A percentile compares a stretch with the other conserved stretches of the same genome.
Evolutionary conservation across 768 basidiomycete species (phyloP).

Genomic region (Mycena indigotica): DNA sequence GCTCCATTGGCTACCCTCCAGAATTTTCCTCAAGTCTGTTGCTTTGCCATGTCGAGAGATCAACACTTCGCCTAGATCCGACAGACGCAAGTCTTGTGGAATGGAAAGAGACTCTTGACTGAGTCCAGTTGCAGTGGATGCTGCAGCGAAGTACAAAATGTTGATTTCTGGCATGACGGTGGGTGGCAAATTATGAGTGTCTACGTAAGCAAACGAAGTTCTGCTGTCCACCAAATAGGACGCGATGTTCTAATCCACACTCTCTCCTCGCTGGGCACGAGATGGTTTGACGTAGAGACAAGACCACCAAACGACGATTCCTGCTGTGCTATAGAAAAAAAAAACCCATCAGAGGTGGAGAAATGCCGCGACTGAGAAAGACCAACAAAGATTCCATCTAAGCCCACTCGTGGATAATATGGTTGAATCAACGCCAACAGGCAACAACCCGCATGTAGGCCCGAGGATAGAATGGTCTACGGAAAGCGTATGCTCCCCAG

Average conservation of each 20-base stretch:
- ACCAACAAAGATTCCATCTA: slow-evolving; percentile 84
- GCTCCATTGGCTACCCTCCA: slow-evolving; percentile 72
- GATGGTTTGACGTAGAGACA: slow-evolving; percentile 92
- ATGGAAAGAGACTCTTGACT: slow-evolving; percentile 56
- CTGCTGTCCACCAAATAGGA: slow-evolving; percentile 91
- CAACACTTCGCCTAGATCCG: slow-evolving; percentile 53
- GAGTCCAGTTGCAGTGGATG: slow-evolving; percentile 69
- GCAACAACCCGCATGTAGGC: slow-evolving; percentile 92
- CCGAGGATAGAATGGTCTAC: slow-evolving; percentile 78
- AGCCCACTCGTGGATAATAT: slow-evolving; percentile 81
- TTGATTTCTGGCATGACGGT: slow-evolving; percentile 18
- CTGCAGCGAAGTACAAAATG: slow-evolving; percentile 63
- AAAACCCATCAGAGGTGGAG: neutral
- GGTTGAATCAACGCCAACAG: slow-evolving; percentile 80
- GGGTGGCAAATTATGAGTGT: neutral
- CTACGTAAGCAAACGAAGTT: slow-evolving; percentile 16
- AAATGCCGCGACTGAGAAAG: slow-evolving; percentile 6
- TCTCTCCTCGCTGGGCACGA: slow-evolving; percentile 62
- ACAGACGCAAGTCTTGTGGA: slow-evolving; percentile 52
- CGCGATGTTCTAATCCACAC: slow-evolving; percentile 78
- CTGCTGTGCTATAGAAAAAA: slow-evolving; percentile 51
- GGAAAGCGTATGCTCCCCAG: slow-evolving; percentile 76
- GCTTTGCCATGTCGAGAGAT: slow-evolving; percentile 53
- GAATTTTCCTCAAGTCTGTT: slow-evolving; percentile 51
- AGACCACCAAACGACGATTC: slow-evolving; percentile 82